phyloP scores from a whole-genome alignment of 768 basidiomycete genomes.

The Phaffia tasmanica region DNA sequence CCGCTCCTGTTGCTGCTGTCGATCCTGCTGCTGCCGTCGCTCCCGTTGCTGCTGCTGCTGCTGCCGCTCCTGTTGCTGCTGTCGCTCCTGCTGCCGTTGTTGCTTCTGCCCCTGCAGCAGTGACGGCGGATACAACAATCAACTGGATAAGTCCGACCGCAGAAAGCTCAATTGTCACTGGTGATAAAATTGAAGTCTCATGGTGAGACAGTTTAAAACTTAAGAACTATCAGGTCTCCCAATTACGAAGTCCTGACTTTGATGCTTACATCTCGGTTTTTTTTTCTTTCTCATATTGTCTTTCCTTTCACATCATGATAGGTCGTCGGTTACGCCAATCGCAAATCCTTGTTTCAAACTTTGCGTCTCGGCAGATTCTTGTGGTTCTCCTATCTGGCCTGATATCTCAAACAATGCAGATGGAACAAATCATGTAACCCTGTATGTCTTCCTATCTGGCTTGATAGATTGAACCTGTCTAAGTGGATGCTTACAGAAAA shows the following conservation, averaged over 20 bases:
- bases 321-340: slow-evolving; percentile 4
- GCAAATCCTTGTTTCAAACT: slow-evolving; percentile 4
- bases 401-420: slow-evolving; percentile 1
- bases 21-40: background rate
- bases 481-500: background rate
- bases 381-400: slow-evolving; percentile 13
- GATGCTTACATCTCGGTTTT: too few relatives aligned
- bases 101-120: background rate
- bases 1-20: background rate
- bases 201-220: background rate
- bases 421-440: background rate
- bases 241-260: background rate
- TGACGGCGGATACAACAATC: background rate
- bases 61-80: background rate
- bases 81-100: background rate
- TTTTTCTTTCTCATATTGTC: too few relatives aligned
- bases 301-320: background rate
- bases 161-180: background rate
- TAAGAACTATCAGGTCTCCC: background rate
- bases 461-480: too few relatives aligned
- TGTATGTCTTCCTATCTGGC: background rate
- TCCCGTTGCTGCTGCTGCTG: background rate
- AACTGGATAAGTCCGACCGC: slow-evolving; percentile 2
- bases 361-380: background rate
- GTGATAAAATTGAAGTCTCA: slow-evolving; percentile 1